Percentiles rank a stretch among this genome's conserved stretches.
These are phyloP conservation scores for Pholiota molesta DNA, from an alignment of 768 basidiomycete species.

Conservation along the genomic window DNA sequence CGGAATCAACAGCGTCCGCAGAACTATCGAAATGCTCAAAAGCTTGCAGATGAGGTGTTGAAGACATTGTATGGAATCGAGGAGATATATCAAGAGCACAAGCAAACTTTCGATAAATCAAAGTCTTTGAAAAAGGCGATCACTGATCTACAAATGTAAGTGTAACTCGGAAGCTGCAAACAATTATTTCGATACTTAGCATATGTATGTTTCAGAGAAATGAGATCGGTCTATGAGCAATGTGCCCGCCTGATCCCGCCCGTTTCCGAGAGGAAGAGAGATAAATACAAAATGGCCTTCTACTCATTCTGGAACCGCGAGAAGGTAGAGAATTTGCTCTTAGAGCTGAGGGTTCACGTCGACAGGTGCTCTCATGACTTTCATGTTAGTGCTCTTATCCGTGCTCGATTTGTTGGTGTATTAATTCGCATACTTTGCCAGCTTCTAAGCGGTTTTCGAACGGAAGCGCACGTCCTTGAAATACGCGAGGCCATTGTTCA, in stretches of 20 bases:
- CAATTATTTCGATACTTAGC: neutral
- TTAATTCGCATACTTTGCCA: neutral
- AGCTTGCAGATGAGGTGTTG: neutral
- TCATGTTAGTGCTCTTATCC: neutral
- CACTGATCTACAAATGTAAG: neutral
- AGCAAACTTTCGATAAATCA: neutral
- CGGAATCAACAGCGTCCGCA: neutral
- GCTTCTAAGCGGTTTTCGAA: neutral
- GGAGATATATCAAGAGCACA: neutral
- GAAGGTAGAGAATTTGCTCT: neutral
- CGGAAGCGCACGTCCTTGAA: neutral
- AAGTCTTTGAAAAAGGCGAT: neutral
- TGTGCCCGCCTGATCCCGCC: neutral
- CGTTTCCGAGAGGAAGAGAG: neutral
- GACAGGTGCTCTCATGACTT: neutral
- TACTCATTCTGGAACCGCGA: conserved; percentile 7
- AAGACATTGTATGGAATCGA: neutral
- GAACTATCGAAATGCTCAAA: neutral
- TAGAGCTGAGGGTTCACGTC: neutral
- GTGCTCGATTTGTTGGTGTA: too few relatives aligned
- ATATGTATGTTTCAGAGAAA: neutral
- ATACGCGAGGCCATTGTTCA: neutral
- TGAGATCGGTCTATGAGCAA: neutral
- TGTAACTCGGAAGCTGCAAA: neutral
- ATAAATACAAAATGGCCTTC: conserved; percentile 2